Conservation (phyloP, 2,329 filamentous ascomycete genomes). For the Pseudogymnoascus sp. region DNA sequence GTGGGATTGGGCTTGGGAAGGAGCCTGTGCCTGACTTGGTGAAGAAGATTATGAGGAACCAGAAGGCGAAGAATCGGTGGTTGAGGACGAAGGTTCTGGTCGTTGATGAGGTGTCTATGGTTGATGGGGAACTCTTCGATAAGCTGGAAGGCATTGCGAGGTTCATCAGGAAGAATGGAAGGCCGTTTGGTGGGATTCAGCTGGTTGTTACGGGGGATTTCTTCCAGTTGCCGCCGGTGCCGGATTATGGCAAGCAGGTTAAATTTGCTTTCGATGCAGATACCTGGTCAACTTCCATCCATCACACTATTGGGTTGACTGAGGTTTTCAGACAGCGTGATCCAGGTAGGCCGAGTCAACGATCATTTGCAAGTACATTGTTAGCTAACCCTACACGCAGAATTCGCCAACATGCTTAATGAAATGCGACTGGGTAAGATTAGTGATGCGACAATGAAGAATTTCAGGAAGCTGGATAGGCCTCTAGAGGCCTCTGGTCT, state of each 20-base stretch:
- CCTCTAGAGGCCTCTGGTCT: constrained; percentile 64
- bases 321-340: constrained; percentile 96
- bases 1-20: constrained; percentile 91
- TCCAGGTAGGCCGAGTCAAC: constrained; percentile 39
- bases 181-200: constrained; percentile 93
- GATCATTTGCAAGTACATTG: background rate
- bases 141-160: constrained; percentile 87
- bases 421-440: constrained; percentile 91
- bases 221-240: constrained; percentile 92
- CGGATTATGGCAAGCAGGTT: constrained; percentile 60
- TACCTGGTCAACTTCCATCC: constrained; percentile 86
- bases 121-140: constrained; percentile 93
- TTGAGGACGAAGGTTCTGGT: constrained; percentile 77
- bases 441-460: constrained; percentile 62
- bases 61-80: constrained; percentile 85
- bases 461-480: constrained; percentile 67
- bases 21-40: constrained; percentile 72
- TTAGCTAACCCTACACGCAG: constrained; percentile 29
- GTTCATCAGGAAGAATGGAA: constrained; percentile 77
- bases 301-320: constrained; percentile 90
- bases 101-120: constrained; percentile 97
- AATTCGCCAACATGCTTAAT: constrained; percentile 92
- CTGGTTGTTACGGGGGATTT: constrained; percentile 95
- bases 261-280: constrained; percentile 91
- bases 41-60: constrained; percentile 83